These are phyloP conservation scores for Penicillium sp. DNA, from an alignment of 2,329 filamentous ascomycete species.

Conservation along the genomic window DNA sequence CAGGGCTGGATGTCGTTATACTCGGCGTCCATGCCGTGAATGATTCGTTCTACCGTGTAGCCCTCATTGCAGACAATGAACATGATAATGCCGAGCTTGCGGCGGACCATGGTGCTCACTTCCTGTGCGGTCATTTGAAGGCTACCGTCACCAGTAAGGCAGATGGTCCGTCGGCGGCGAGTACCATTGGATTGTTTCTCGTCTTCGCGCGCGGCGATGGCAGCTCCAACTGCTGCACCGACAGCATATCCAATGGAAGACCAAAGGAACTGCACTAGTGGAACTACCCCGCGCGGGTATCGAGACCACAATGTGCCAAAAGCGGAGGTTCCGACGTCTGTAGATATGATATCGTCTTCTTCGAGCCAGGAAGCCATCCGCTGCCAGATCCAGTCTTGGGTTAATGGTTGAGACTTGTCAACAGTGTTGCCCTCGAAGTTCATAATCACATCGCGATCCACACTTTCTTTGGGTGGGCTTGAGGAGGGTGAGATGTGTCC, in stretches of 20 bases:
- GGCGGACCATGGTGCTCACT: slow-evolving; percentile 73
- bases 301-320: slow-evolving; percentile 79
- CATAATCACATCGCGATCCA: background rate
- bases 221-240: slow-evolving; percentile 62
- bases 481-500: background rate
- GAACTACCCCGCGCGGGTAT: slow-evolving; percentile 68
- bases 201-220: slow-evolving; percentile 66
- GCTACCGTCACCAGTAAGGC: slow-evolving; percentile 83
- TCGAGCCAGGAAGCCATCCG: slow-evolving; percentile 67
- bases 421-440: slow-evolving; percentile 47
- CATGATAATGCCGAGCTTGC: slow-evolving; percentile 69
- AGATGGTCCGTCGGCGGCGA: slow-evolving; percentile 60
- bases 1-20: slow-evolving; percentile 78
- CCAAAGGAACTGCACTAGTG: slow-evolving; percentile 72
- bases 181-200: slow-evolving; percentile 27
- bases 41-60: slow-evolving; percentile 80
- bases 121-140: slow-evolving; percentile 82
- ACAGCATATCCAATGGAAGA: slow-evolving; percentile 62
- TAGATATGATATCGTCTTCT: slow-evolving; percentile 70
- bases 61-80: slow-evolving; percentile 81
- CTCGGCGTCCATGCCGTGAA: slow-evolving; percentile 71
- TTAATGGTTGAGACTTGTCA: slow-evolving; percentile 51
- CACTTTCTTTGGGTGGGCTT: background rate
- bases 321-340: slow-evolving; percentile 79
- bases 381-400: slow-evolving; percentile 64